These are phyloP conservation scores for Cutaneotrichosporon cavernicola DNA, from an alignment of 1,284 basidiomycete genomes.

Conservation along the genomic window DNA sequence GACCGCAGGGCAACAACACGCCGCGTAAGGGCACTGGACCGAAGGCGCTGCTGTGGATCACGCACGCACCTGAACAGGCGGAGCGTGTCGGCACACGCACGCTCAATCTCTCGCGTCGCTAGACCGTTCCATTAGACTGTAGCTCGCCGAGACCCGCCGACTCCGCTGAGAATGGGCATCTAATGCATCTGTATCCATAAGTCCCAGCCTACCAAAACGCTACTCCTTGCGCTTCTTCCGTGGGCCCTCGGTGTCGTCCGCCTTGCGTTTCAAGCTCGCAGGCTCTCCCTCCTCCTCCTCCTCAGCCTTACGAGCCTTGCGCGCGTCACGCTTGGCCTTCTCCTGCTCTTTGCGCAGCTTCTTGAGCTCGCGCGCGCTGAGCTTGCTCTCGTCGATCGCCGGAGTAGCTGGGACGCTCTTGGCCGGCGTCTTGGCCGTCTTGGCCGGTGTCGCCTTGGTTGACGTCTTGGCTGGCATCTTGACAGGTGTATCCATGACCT, in stretches of 20 bases:
- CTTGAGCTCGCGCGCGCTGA: conserved; percentile 42
- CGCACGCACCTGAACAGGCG: conserved; percentile 76
- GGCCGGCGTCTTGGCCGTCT: background rate
- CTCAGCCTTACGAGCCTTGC: conserved; percentile 43
- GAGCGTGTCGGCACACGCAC: conserved; percentile 66
- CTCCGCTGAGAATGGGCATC: background rate
- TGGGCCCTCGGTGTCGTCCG: conserved; percentile 21
- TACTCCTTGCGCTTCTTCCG: conserved; percentile 44
- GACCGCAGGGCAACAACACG: conserved; percentile 1
- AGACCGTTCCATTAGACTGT: background rate
- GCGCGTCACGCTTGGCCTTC: conserved; percentile 41
- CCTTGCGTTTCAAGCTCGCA: conserved; percentile 35
- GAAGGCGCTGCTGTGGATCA: conserved; percentile 80
- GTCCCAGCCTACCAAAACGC: background rate
- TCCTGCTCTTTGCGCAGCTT: conserved; percentile 47
- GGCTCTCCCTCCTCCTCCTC: conserved; percentile 22
- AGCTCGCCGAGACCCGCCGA: background rate
- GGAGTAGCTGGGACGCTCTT: conserved; percentile 11
- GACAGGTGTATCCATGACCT: background rate
- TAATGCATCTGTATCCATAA: background rate
- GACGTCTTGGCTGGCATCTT: conserved; percentile 14
- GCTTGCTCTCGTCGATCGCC: conserved; percentile 34
- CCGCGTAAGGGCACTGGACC: conserved; percentile 44
- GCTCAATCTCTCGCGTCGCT: conserved; percentile 32
- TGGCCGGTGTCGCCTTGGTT: background rate